Base-by-base conservation (phyloP, 306 rosid genomes). In the Neltuma alba region DNA sequence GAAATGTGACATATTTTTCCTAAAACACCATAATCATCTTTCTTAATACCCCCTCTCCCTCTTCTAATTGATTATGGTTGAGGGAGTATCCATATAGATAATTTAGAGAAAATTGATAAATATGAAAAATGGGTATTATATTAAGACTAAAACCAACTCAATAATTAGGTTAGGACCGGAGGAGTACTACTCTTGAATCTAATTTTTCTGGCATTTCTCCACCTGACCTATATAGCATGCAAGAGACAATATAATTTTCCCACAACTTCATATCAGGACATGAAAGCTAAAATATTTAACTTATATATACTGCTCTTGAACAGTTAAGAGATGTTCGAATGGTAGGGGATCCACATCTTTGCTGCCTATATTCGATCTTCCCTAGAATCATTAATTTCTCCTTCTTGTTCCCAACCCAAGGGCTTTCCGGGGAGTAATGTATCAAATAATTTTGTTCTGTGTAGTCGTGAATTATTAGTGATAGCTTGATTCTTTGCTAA, bases 401-500 rank as follows among this genome's bases (percentile, higher is more conserved):
- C 10, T 41, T 45, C 50, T 27, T 27, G 11, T 58, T 33, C 36
- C 36, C 4, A 33, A 33, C 36, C 36, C 36, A 2, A 33, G 4
- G 2, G n/a, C n/a, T n/a, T n/a, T n/a, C n/a, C n/a, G n/a, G n/a
- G n/a, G n/a, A 33, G 36, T 33, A 2, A 33, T 33, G 36, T 33
- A 33, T 4, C 36, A 33, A 33, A 64, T 36, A 4, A 5, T 20
- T 14, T 18, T 4, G 1, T n/a, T n/a, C n/a, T n/a, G n/a, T n/a
- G n/a, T n/a, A n/a, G n/a, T n/a, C n/a, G n/a, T n/a, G n/a, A n/a
- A n/a, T n/a, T n/a, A n/a, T n/a, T n/a, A n/a, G n/a, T n/a, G 23
- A 21, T 63, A 63, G 18, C 60, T 50, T 72, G 42, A 72, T 72
- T 58, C 63, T 18, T n/a, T 5, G 11, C 63, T 31, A 72, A 72